A percentile compares a stretch with the other conserved stretches of the same genome.
Evolutionary conservation across 108 stramenopile genomes (phyloP).

Genomic region (Cylindrotheca fusiformis): DNA sequence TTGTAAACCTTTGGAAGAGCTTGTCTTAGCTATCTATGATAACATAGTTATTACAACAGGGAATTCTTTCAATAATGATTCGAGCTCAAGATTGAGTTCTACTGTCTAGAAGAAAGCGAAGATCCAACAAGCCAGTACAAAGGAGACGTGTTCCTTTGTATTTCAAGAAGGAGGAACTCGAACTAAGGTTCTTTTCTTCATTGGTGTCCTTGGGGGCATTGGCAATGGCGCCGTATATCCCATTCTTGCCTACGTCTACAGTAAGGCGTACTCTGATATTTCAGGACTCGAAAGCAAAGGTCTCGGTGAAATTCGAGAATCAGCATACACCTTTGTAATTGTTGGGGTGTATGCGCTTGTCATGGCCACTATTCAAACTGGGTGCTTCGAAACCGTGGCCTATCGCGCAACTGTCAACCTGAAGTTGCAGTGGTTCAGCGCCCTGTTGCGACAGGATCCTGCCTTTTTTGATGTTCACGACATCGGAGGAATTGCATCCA

Average conservation of each 20-base stretch:
- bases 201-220: slow-evolving; percentile 41
- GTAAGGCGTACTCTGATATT: slow-evolving; percentile 47
- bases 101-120: slow-evolving; percentile 14
- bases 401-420: slow-evolving; percentile 5
- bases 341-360: slow-evolving; percentile 58
- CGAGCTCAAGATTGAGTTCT: neutral
- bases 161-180: slow-evolving; percentile 13
- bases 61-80: neutral
- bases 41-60: no score
- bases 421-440: slow-evolving; percentile 50
- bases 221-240: slow-evolving; percentile 39
- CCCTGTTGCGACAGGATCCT: slow-evolving; percentile 64
- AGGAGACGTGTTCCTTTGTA: slow-evolving; percentile 35
- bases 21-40: no score
- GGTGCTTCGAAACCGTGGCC: slow-evolving; percentile 45
- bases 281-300: slow-evolving; percentile 19
- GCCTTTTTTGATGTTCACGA: slow-evolving; percentile 64
- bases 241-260: slow-evolving; percentile 57
- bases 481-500: slow-evolving; percentile 35
- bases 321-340: slow-evolving; percentile 55
- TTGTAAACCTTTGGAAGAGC: no score
- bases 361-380: slow-evolving; percentile 37
- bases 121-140: slow-evolving; percentile 17
- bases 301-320: slow-evolving; percentile 26
- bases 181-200: slow-evolving; percentile 23